Evolutionary conservation across 2,329 filamentous ascomycete genomes (phyloP).

Genomic region (Hortaea werneckii): DNA sequence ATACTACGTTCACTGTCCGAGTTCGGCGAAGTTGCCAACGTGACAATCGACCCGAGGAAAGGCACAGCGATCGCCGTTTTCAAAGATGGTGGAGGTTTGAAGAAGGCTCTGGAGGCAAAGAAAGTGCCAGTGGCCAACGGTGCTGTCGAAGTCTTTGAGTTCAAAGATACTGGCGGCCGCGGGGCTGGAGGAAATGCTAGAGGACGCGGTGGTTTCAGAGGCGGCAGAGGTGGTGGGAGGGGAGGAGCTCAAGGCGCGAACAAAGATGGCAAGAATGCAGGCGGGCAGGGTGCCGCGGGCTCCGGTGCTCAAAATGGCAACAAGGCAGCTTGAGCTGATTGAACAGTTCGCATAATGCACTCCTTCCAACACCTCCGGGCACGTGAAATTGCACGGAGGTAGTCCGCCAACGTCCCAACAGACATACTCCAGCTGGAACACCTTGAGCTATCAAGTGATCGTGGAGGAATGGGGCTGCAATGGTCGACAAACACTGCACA

Average conservation of each 20-base stretch:
- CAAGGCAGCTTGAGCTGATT: too few species aligned
- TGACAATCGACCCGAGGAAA: slow-evolving; percentile 91
- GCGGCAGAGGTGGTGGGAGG: slow-evolving; percentile 4
- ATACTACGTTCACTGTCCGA: slow-evolving; percentile 63
- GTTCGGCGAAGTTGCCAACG: slow-evolving; percentile 65
- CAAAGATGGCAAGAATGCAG: not conserved
- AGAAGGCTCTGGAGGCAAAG: slow-evolving; percentile 71
- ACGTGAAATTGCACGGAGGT: too few species aligned
- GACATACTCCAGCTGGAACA: too few species aligned
- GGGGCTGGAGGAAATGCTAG: slow-evolving; percentile 9
- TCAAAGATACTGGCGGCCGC: slow-evolving; percentile 45
- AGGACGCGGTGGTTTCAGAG: slow-evolving; percentile 9
- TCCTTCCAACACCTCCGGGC: too few species aligned
- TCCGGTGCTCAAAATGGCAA: too few species aligned
- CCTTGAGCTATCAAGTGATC: too few species aligned
- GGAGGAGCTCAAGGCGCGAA: slow-evolving; percentile 1
- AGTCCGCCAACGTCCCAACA: too few species aligned
- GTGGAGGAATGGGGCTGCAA: too few species aligned
- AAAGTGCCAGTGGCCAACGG: slow-evolving; percentile 75
- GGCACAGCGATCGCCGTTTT: slow-evolving; percentile 93
- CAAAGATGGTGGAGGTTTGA: slow-evolving; percentile 58
- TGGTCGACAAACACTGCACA: too few species aligned
- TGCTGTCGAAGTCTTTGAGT: slow-evolving; percentile 76
- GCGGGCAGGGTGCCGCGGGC: not conserved
- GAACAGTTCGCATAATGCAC: too few species aligned